Conservation (phyloP, 129 eudicot genomes). For the Flaveria sonorensis region DNA sequence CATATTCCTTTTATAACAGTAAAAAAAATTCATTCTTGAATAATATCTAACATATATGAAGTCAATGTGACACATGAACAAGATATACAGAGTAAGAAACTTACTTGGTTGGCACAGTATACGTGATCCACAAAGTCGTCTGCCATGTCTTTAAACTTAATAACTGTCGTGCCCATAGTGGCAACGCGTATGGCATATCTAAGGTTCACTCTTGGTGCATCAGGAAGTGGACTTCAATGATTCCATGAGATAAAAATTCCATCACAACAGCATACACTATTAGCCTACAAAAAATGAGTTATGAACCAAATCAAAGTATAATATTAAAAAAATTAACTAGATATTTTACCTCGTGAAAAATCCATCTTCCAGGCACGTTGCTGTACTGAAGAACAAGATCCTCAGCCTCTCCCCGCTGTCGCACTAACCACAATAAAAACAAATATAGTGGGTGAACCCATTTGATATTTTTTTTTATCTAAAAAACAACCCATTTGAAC, state of each 20-base stretch:
- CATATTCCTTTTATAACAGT: neutral
- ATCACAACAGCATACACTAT: neutral
- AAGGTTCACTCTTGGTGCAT: neutral
- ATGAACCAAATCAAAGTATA: neutral
- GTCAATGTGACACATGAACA: neutral
- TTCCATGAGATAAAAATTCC: neutral
- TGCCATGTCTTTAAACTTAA: neutral
- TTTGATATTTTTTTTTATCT: no score
- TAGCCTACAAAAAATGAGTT: neutral
- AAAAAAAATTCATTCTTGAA: neutral
- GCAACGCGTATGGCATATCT: neutral
- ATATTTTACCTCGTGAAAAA: no score
- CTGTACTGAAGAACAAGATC: no score
- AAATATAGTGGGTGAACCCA: no score
- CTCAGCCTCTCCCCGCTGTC: no score
- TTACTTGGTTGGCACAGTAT: neutral
- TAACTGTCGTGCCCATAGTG: neutral
- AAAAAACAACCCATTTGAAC: no score
- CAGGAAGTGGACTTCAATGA: neutral
- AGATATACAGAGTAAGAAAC: neutral
- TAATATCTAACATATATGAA: neutral
- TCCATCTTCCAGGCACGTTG: no score
- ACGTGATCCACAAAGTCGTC: neutral
- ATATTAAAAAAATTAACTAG: no score
- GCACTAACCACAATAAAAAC: no score